phyloP scores from a whole-genome alignment of 2,329 filamentous ascomycete genomes.

The Pestalotiopsis sp. region DNA sequence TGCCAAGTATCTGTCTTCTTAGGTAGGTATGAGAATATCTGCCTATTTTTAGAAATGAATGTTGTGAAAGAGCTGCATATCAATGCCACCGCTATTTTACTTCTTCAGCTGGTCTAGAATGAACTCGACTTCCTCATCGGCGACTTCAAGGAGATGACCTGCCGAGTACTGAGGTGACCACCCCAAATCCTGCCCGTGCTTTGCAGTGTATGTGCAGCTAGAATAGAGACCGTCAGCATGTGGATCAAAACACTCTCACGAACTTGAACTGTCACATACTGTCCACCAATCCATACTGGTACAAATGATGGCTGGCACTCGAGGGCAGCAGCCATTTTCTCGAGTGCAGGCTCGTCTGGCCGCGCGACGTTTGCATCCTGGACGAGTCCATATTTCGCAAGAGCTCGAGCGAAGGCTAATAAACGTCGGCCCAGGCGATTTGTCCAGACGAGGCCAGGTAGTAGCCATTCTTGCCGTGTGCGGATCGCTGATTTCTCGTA shows the following conservation, averaged over 20 bases:
- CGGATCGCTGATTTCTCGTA: neutral
- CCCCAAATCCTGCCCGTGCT: neutral
- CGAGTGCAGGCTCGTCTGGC: neutral
- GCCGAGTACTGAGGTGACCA: neutral
- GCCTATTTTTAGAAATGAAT: no score
- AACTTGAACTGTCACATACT: neutral
- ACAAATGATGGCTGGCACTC: neutral
- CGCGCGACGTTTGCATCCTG: neutral
- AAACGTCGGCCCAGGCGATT: neutral
- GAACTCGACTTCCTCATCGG: neutral
- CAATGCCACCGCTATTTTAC: slow-evolving; percentile 7
- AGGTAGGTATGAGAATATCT: neutral
- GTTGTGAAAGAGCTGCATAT: fast-evolving
- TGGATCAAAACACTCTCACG: neutral
- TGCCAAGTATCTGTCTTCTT: slow-evolving; percentile 36
- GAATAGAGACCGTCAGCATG: neutral
- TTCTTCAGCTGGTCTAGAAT: slow-evolving; percentile 13
- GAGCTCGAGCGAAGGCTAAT: neutral
- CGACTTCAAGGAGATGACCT: neutral
- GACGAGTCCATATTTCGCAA: neutral
- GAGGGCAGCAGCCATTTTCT: neutral
- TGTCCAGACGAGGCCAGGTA: neutral
- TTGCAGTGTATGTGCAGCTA: neutral
- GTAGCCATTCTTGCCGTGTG: neutral
- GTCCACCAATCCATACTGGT: neutral